Conservation (phyloP, 1,284 basidiomycete genomes). For the Tylopilus orsonianus region DNA sequence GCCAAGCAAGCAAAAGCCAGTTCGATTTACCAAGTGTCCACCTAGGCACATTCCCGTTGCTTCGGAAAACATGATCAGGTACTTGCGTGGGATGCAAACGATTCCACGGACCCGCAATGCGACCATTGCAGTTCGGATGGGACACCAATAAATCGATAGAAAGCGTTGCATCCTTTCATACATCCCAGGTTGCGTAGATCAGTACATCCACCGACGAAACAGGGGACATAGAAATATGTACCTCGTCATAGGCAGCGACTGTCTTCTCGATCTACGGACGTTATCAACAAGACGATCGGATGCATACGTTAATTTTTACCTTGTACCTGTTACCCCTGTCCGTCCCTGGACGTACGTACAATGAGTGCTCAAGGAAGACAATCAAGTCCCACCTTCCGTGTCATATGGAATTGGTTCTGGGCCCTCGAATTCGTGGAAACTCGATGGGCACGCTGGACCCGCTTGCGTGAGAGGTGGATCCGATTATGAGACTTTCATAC, state of each 20-base stretch:
- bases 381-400: slow-evolving; percentile 55
- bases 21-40: slow-evolving; percentile 66
- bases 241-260: slow-evolving; percentile 83
- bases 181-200: slow-evolving; percentile 2
- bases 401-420: slow-evolving; percentile 88
- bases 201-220: neutral
- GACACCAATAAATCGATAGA: slow-evolving; percentile 73
- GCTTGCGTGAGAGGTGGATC: slow-evolving; percentile 3
- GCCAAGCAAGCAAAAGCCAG: neutral
- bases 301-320: slow-evolving; percentile 34
- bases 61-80: slow-evolving; percentile 30
- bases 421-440: slow-evolving; percentile 89
- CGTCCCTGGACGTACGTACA: slow-evolving; percentile 45
- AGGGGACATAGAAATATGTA: slow-evolving; percentile 28
- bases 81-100: neutral
- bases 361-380: neutral
- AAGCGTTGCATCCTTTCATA: slow-evolving; percentile 68
- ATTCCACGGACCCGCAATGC: slow-evolving; percentile 69
- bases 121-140: slow-evolving; percentile 82
- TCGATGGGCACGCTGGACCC: slow-evolving; percentile 68
- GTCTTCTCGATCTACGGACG: slow-evolving; percentile 74
- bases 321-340: slow-evolving; percentile 89
- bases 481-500: slow-evolving; percentile 20
- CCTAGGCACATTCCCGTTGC: slow-evolving; percentile 87
- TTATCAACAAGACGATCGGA: slow-evolving; percentile 12